A percentile compares a stretch with the other conserved stretches of the same genome.
phyloP scores from a whole-genome alignment of 1,139 yeast species.

The Diutina scorzettiae region DNA sequence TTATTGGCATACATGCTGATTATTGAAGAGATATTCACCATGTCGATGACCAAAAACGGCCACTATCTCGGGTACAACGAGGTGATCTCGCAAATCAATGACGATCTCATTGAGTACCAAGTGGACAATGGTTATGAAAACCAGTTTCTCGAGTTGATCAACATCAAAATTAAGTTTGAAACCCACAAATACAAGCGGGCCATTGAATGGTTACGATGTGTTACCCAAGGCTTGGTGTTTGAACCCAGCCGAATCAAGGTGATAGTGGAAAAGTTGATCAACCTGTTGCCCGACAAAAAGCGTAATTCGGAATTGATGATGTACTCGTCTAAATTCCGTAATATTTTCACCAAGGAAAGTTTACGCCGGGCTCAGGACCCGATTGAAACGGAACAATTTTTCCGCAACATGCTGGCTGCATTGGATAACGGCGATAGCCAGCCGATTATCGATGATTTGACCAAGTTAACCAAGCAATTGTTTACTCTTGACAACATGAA shows the following conservation, averaged over 20 bases:
- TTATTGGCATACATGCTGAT: constrained; percentile 59
- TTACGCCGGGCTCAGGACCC: constrained; percentile 58
- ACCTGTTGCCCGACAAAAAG: constrained; percentile 66
- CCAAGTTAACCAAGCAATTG: constrained; percentile 42
- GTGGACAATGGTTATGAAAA: constrained; percentile 48
- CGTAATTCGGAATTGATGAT: constrained; percentile 70
- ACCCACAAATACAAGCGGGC: constrained; percentile 52
- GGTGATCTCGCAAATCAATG: constrained; percentile 60
- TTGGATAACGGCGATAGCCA: constrained; percentile 42
- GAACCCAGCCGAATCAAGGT: constrained; percentile 64
- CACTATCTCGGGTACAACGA: constrained; percentile 51
- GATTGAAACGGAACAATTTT: constrained; percentile 48
- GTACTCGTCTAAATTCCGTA: constrained; percentile 46
- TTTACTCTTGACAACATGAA: constrained; percentile 53
- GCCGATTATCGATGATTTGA: constrained; percentile 40
- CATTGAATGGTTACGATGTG: constrained; percentile 62
- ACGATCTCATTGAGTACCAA: constrained; percentile 55
- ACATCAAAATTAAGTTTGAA: constrained; percentile 51
- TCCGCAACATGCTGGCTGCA: constrained; percentile 35
- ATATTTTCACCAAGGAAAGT: constrained; percentile 45
- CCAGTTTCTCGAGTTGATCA: constrained; percentile 53
- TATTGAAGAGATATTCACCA: constrained; percentile 50
- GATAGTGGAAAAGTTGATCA: constrained; percentile 61
- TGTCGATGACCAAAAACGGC: constrained; percentile 51
- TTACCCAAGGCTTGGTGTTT: constrained; percentile 54